Base-by-base conservation (phyloP, 2,329 filamentous ascomycete genomes). In the Dactylella cylindrospora region DNA sequence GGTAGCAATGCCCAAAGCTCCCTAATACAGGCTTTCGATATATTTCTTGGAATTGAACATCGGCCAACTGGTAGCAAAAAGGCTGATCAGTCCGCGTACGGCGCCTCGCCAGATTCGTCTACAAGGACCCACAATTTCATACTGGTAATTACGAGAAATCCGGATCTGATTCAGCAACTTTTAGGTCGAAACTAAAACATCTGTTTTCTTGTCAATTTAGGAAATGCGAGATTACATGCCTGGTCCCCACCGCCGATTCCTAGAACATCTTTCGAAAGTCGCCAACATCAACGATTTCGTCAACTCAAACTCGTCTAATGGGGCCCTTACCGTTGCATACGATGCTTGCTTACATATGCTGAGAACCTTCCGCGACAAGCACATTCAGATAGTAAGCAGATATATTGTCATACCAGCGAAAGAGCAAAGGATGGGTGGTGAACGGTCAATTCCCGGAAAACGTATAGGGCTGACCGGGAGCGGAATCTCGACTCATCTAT, bases 201-300 rank as follows among this genome's bases (percentile, higher is more conserved):
- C 12, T 19, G 13, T 13, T 3, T 31, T 36, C 28, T 43, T 8
- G 23, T 43, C 19, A 20, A 33, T 35, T 19, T 19, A 79, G 60
- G 78, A 98, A 67, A 98, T 98, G 93, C 86, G 91, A 57, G 81
- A 81, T 38, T 98, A 98, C 75, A 98, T 98, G 93, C 93, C 93
- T 0, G 91, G 90, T 0, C 82, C 86, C 0, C 93, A 98, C 71
- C 86, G 90, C 2, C 84, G 87, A 32, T 98, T 98, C 75, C 79
- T 98, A 2, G 80, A 86, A 66, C 86, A 94, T 65, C 84, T 96
- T 9, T 79, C 82, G 43, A 77, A 77, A 12, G 84, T 96, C 3
- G 84, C 91, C 67, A 97, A 97, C 70, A 89, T 98, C 67, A 86
- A 89, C 23, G 79, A 85, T 13, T 97, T 85, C 68, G 90, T 66